Conservation (phyloP, 2,329 filamentous ascomycete species). For the Diplodia intermedia region DNA sequence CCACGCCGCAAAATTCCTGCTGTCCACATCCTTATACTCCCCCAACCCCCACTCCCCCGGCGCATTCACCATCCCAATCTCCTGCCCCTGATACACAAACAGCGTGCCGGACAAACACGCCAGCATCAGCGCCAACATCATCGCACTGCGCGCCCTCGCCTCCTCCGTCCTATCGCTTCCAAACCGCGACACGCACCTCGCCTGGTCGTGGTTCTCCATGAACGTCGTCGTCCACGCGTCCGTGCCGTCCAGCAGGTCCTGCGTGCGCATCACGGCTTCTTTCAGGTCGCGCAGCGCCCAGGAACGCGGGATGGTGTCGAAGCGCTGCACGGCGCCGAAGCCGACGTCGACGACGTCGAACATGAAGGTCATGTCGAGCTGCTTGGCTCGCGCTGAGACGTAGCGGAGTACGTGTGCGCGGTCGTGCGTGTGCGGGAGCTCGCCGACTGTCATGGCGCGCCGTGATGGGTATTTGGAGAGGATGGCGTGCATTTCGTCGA, state of each 20-base stretch:
- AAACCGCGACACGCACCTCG: conserved; percentile 62
- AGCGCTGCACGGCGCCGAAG: conserved; percentile 2
- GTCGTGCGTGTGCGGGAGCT: conserved; percentile 69
- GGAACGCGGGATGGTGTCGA: background rate
- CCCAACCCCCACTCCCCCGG: conserved; percentile 58
- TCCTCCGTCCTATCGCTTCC: conserved; percentile 54
- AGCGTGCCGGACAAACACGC: conserved; percentile 60
- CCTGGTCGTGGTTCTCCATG: conserved; percentile 69
- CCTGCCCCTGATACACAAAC: conserved; percentile 67
- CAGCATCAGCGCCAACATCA: conserved; percentile 62
- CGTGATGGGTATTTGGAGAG: conserved; percentile 59
- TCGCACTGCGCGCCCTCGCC: conserved; percentile 56
- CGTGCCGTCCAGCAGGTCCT: conserved; percentile 56
- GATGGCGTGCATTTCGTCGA: conserved; percentile 68
- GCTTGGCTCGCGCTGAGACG: conserved; percentile 62
- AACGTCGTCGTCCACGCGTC: conserved; percentile 65
- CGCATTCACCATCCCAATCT: conserved; percentile 66
- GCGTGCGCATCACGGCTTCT: conserved; percentile 53
- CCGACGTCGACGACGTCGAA: conserved; percentile 65
- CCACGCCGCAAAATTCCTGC: conserved; percentile 48
- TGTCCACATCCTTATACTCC: conserved; percentile 71
- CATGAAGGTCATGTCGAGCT: conserved; percentile 74
- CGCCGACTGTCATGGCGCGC: conserved; percentile 74
- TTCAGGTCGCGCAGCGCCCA: conserved; percentile 56
- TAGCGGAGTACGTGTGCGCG: conserved; percentile 64